A percentile compares a stretch with the other conserved stretches of the same genome.
phyloP scores from a whole-genome alignment of 805 yeast species.

The Geotrichum ghanense region DNA sequence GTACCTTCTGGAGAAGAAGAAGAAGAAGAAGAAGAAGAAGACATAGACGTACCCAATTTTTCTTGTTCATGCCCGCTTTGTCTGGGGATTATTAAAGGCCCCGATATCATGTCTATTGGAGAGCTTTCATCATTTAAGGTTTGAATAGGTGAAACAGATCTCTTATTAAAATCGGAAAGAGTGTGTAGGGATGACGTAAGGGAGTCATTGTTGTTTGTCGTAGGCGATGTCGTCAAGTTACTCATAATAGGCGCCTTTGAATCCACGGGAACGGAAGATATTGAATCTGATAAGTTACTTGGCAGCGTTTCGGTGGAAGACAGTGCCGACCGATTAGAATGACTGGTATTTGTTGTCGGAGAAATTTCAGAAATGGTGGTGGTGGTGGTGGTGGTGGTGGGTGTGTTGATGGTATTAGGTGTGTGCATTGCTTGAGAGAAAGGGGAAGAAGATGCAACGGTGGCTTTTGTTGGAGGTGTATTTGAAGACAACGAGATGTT shows the following conservation, averaged over 20 bases:
- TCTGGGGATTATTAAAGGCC: not conserved
- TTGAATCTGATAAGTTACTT: not conserved
- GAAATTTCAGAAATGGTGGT: not conserved
- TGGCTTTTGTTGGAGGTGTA: not conserved
- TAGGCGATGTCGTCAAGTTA: not conserved
- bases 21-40: not conserved
- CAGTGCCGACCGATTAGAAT: no score
- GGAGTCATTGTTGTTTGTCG: not conserved
- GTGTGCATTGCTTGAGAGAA: not conserved
- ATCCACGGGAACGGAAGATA: not conserved
- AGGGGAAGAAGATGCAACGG: not conserved
- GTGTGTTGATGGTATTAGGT: not conserved
- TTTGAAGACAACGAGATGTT: not conserved
- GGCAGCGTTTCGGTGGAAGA: not conserved
- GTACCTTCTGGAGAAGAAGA: not conserved
- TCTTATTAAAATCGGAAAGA: not conserved
- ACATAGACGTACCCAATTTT: not conserved
- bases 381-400: not conserved
- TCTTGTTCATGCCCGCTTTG: not conserved
- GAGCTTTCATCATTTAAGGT: not conserved
- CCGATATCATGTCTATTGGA: not conserved
- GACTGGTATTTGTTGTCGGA: not conserved
- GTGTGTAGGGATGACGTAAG: not conserved
- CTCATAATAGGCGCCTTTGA: not conserved
- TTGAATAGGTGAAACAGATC: conserved; percentile 1